These are phyloP conservation scores for Sisymbrium irio DNA, from an alignment of 345 rosid species.

Conservation along the genomic window DNA sequence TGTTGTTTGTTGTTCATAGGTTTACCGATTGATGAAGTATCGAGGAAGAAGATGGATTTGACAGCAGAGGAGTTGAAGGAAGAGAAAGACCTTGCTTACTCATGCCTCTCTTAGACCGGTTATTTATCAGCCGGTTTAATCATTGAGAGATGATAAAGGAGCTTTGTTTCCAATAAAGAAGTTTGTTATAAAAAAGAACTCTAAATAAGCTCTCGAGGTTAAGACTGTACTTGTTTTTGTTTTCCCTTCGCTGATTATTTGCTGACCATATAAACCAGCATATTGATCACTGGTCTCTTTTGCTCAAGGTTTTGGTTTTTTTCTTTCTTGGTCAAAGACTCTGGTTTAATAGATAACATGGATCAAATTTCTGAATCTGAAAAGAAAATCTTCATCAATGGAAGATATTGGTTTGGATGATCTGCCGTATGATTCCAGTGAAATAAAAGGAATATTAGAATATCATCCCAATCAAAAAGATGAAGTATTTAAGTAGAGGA, in stretches of 20 bases:
- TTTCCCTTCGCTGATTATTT: not conserved
- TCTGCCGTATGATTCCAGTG: too few species aligned
- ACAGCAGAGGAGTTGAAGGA: slow-evolving; percentile 84
- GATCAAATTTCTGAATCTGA: too few species aligned
- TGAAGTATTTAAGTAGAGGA: too few species aligned
- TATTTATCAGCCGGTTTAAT: not conserved
- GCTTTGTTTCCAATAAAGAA: slow-evolving; percentile 14
- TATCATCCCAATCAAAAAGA: too few species aligned
- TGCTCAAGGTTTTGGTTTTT: not conserved
- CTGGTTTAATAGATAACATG: too few species aligned
- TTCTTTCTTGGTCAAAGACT: too few species aligned
- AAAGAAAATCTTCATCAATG: too few species aligned
- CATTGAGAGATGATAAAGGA: not conserved
- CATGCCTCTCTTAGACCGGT: slow-evolving; percentile 66
- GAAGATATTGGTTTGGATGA: too few species aligned
- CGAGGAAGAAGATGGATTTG: slow-evolving; percentile 92
- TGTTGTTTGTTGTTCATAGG: slow-evolving; percentile 40
- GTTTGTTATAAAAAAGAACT: not conserved
- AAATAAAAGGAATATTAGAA: too few species aligned
- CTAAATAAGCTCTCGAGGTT: not conserved
- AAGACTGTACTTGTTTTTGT: not conserved
- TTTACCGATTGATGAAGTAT: slow-evolving; percentile 71
- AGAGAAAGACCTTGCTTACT: slow-evolving; percentile 96
- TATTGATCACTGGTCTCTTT: not conserved
- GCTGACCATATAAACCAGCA: not conserved